Evolutionary conservation across 495 filamentous ascomycete species (phyloP), one percentile per base, ranked within the genome.

Genomic region (Talaromyces ruber): DNA sequence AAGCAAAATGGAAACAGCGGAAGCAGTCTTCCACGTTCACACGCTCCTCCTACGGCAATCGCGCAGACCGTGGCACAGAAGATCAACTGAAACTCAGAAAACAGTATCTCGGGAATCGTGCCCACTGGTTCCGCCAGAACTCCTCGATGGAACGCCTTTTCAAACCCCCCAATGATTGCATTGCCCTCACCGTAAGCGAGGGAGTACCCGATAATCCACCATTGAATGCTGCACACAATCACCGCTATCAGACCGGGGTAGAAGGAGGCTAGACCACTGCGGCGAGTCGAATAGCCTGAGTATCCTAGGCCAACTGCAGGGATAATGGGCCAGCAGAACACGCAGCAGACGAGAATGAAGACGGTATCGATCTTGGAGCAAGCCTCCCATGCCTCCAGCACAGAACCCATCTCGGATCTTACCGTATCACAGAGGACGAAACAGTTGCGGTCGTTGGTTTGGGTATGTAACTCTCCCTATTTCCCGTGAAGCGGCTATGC

Each of bases 1-100:
- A 84, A 82, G 59, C 72, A 71, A 56, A 83, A 83, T 8, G 81
- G 72, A 53, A 82, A 70, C 21, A 78, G 71, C 9, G 80, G 78
- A 6, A 82, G 62, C 24, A 82, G 72, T 25, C 79, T 70, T 21
- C 79, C 79, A n/a, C 77, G 68, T 61, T 82, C 80, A 63, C 80
- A 79, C 53, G 74, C 69, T 16, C 77, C 79, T 8, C 79, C 75
- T 39, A 81, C 72, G 8, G 78, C 66, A 50, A 74, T 72, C 14
- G 68, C 72, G 57, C 77, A 77, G 1, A 81, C 80, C 29, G 75
- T 77, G 25, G 77, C 78, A 65, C 75, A 76, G 69, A 82, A 84
- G 37, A 82, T 73, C 60, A 79, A 71, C 68, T 83, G 81, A 63
- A 81, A 83, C 39, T 82, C 66, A 21, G 76, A 76, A 67, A 81